Conservation (phyloP, 345 rosid species). For the Rhodamnia argentea region DNA sequence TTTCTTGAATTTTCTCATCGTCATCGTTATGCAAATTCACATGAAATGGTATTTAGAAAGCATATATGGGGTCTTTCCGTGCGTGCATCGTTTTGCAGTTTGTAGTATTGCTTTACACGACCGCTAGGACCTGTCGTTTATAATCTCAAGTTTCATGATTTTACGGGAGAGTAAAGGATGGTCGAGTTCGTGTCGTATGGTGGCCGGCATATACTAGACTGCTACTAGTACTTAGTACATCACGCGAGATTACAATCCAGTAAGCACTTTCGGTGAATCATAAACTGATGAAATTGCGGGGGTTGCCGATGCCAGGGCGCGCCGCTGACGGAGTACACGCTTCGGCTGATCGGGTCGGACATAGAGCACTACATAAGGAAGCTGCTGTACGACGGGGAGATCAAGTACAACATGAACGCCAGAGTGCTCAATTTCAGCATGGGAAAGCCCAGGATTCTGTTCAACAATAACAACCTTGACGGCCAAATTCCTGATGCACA, state of each 20-base stretch:
- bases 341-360: constrained; percentile 81
- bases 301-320: constrained; percentile 49
- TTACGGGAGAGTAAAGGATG: background rate
- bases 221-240: background rate
- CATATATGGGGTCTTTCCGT: background rate
- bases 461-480: constrained; percentile 20
- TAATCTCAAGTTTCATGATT: background rate
- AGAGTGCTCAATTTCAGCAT: constrained; percentile 82
- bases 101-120: background rate
- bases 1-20: background rate
- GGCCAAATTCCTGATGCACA: background rate
- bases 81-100: background rate
- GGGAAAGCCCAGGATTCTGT: constrained; percentile 64
- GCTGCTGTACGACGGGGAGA: constrained; percentile 74
- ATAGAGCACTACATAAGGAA: constrained; percentile 88
- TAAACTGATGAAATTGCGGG: background rate
- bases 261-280: background rate
- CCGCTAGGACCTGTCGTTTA: background rate
- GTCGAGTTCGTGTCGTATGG: background rate
- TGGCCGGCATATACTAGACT: background rate
- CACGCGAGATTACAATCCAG: background rate
- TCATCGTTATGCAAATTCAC: background rate
- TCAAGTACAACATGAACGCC: constrained; percentile 83
- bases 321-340: constrained; percentile 81
- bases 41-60: background rate